A percentile compares a stretch with the other conserved stretches of the same genome.
phyloP scores from a whole-genome alignment of 768 basidiomycete species.

The Agrocybe praecox region DNA sequence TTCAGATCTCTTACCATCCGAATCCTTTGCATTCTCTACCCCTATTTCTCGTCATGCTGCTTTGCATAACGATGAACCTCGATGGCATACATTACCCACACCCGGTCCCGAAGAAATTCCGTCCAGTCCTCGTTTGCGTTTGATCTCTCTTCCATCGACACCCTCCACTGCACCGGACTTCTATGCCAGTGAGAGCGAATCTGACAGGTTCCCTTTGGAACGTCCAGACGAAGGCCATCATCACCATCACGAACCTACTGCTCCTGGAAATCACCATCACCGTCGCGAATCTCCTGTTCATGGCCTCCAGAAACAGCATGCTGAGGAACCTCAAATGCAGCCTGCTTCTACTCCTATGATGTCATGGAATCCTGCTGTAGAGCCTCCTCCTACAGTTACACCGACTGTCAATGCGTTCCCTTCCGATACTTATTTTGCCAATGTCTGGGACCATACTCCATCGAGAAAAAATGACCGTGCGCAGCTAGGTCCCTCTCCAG shows the following conservation, averaged over 20 bases:
- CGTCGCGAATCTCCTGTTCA: constrained; percentile 9
- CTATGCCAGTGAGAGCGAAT: constrained; percentile 32
- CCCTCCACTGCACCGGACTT: constrained; percentile 25
- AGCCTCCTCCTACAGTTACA: constrained; percentile 72
- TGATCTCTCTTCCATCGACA: constrained; percentile 52
- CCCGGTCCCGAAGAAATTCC: constrained; percentile 66
- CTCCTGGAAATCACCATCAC: constrained; percentile 15
- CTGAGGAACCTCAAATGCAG: constrained; percentile 38
- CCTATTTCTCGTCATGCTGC: constrained; percentile 33
- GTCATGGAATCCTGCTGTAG: constrained; percentile 79
- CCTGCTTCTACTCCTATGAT: constrained; percentile 65
- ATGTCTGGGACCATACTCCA: constrained; percentile 80
- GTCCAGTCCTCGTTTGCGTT: constrained; percentile 54
- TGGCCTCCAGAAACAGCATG: constrained; percentile 16
- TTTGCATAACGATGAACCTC: constrained; percentile 28
- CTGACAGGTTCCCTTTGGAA: constrained; percentile 22
- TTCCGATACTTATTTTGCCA: constrained; percentile 77
- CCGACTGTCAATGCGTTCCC: constrained; percentile 64
- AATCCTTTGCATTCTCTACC: constrained; percentile 34
- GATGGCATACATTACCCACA: constrained; percentile 59
- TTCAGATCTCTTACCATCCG: constrained; percentile 17
- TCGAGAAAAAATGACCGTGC: constrained; percentile 39
- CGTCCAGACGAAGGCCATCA: constrained; percentile 17
- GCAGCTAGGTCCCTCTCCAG: constrained; percentile 34
- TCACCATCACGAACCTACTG: constrained; percentile 17